Conservation (phyloP, 148 eudicot genomes). For the Spergularia marina region DNA sequence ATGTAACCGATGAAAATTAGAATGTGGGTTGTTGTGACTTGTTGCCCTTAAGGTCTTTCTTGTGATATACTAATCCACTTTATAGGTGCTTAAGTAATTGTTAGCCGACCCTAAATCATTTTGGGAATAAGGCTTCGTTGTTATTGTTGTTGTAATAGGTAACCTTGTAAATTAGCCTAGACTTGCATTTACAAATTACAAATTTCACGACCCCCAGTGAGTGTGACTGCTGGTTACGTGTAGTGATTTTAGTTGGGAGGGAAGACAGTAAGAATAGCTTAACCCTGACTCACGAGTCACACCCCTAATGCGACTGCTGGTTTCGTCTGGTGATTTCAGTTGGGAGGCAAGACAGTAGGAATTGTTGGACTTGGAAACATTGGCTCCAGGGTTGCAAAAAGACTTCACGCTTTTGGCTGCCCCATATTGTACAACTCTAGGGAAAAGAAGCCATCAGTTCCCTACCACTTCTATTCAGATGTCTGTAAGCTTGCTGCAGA, state of each 20-base stretch:
- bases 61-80: too few relatives aligned
- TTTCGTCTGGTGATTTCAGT: constrained; percentile 25
- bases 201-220: neutral
- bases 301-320: neutral
- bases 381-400: constrained; percentile 36
- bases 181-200: neutral
- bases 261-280: constrained; percentile 26
- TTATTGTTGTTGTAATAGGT: too few relatives aligned
- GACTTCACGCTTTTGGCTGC: constrained; percentile 41
- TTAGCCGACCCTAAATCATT: too few relatives aligned
- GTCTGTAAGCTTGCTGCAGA: constrained; percentile 34
- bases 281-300: too few relatives aligned
- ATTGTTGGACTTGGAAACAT: constrained; percentile 44
- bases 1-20: too few relatives aligned
- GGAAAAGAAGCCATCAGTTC: constrained; percentile 29
- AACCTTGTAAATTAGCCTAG: neutral
- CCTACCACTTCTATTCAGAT: constrained; percentile 26
- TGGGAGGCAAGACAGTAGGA: constrained; percentile 37
- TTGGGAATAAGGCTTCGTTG: too few relatives aligned
- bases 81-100: too few relatives aligned
- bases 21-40: too few relatives aligned
- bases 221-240: neutral
- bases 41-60: too few relatives aligned
- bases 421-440: constrained; percentile 37
- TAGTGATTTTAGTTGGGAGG: constrained; percentile 34